phyloP scores from a whole-genome alignment of 1,284 basidiomycete genomes.

The Grifola frondosa region DNA sequence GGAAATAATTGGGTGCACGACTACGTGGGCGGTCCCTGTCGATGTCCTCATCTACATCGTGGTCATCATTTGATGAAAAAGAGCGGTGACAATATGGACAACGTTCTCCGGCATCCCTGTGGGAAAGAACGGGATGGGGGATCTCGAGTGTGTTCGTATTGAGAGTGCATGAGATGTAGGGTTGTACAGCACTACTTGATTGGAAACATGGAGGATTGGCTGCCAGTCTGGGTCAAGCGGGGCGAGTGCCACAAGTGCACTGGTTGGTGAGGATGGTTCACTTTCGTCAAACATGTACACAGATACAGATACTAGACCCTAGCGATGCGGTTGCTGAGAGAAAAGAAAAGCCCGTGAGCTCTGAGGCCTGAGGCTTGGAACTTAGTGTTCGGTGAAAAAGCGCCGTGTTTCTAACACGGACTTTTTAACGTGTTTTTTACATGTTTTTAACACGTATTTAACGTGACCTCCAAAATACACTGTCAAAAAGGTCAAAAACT shows the following conservation, averaged over 20 bases:
- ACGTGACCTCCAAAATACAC: too few relatives aligned
- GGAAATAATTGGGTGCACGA: conserved; percentile 72
- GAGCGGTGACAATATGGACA: conserved; percentile 75
- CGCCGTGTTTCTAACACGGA: too few relatives aligned
- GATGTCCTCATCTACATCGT: conserved; percentile 23
- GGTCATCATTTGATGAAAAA: conserved; percentile 40
- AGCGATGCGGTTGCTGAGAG: too few relatives aligned
- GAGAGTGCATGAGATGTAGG: conserved; percentile 82
- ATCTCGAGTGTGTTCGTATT: conserved; percentile 47
- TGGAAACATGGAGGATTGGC: conserved; percentile 73
- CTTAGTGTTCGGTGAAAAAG: too few relatives aligned
- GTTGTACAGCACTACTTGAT: conserved; percentile 89
- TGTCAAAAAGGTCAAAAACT: too few relatives aligned
- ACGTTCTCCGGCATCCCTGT: conserved; percentile 27
- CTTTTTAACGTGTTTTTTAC: too few relatives aligned
- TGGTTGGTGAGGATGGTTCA: conserved; percentile 20
- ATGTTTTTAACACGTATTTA: too few relatives aligned
- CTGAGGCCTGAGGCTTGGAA: too few relatives aligned
- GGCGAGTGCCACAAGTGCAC: conserved; percentile 22
- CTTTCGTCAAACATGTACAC: conserved; percentile 22
- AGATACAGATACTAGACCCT: too few relatives aligned
- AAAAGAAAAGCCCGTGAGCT: too few relatives aligned
- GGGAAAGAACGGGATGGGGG: conserved; percentile 18
- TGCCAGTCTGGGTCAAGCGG: conserved; percentile 51
- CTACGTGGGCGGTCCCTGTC: conserved; percentile 30